phyloP scores from a whole-genome alignment of 2,329 filamentous ascomycete species.

The Diaporthe amygdali region DNA sequence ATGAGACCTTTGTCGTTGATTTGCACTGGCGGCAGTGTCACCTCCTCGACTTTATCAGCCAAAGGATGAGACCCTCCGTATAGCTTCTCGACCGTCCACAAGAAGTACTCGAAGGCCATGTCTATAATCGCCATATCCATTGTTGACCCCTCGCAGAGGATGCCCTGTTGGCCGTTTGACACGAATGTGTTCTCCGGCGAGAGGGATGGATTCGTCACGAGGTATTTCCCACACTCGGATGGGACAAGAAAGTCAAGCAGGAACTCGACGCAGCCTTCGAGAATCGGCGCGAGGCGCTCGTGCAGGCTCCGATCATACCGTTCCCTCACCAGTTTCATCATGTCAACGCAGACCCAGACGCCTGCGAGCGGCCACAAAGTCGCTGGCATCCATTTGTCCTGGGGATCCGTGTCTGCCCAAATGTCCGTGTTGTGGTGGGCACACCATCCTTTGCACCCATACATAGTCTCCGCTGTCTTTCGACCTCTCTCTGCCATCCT shows the following conservation, averaged over 20 bases:
- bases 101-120: conserved; percentile 30
- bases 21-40: conserved; percentile 30
- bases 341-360: conserved; percentile 35
- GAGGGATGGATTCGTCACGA: conserved; percentile 39
- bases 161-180: conserved; percentile 41
- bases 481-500: conserved; percentile 39
- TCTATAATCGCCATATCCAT: conserved; percentile 52
- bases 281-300: conserved; percentile 31
- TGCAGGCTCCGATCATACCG: conserved; percentile 33
- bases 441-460: conserved; percentile 38
- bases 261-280: conserved; percentile 37
- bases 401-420: conserved; percentile 40
- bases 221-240: conserved; percentile 29
- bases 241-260: conserved; percentile 35
- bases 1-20: conserved; percentile 43
- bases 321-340: conserved; percentile 34
- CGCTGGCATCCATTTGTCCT: conserved; percentile 38
- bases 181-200: conserved; percentile 40
- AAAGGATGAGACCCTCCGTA: conserved; percentile 8
- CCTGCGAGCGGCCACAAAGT: conserved; percentile 36
- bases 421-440: conserved; percentile 44
- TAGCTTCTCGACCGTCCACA: conserved; percentile 31
- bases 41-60: conserved; percentile 27
- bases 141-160: conserved; percentile 48
- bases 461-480: conserved; percentile 39